These are phyloP conservation scores for Ilyonectria mors-panacis DNA, from an alignment of 2,329 filamentous ascomycete species.

Conservation along the genomic window DNA sequence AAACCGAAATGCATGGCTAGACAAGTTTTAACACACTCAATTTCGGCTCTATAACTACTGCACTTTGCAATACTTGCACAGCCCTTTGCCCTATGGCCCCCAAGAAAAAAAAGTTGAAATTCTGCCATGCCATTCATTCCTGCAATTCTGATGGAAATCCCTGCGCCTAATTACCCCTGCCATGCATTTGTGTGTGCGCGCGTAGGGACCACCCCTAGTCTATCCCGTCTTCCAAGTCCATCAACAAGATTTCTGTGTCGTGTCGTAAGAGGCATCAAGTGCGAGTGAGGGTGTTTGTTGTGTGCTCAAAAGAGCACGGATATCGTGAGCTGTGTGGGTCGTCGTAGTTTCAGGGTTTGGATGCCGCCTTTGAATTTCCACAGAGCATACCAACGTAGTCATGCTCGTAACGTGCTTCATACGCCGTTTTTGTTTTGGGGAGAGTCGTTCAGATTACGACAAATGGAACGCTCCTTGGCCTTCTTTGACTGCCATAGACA, in stretches of 20 bases:
- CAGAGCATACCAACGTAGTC: neutral
- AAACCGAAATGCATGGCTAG: neutral
- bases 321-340: constrained; percentile 22
- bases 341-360: constrained; percentile 6
- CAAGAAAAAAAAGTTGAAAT: constrained; percentile 29
- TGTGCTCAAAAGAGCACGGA: constrained; percentile 28
- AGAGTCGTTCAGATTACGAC: constrained; percentile 68
- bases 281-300: constrained; percentile 38
- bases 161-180: constrained; percentile 44
- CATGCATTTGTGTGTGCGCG: constrained; percentile 44
- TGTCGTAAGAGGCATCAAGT: constrained; percentile 45
- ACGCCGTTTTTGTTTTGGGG: neutral
- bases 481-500: constrained; percentile 90
- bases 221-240: constrained; percentile 46
- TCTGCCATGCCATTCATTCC: constrained; percentile 36
- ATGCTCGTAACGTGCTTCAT: neutral
- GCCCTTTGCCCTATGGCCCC: constrained; percentile 25
- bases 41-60: constrained; percentile 48
- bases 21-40: constrained; percentile 40
- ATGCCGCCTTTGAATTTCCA: constrained; percentile 1
- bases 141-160: constrained; percentile 39
- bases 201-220: constrained; percentile 38
- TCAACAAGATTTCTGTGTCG: constrained; percentile 36
- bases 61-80: constrained; percentile 34
- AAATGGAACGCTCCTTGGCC: constrained; percentile 98